Percentiles rank a stretch among this genome's conserved stretches.
Evolutionary conservation across 2,329 filamentous ascomycete species (phyloP).

Genomic region (Huntiella bhutanensis): DNA sequence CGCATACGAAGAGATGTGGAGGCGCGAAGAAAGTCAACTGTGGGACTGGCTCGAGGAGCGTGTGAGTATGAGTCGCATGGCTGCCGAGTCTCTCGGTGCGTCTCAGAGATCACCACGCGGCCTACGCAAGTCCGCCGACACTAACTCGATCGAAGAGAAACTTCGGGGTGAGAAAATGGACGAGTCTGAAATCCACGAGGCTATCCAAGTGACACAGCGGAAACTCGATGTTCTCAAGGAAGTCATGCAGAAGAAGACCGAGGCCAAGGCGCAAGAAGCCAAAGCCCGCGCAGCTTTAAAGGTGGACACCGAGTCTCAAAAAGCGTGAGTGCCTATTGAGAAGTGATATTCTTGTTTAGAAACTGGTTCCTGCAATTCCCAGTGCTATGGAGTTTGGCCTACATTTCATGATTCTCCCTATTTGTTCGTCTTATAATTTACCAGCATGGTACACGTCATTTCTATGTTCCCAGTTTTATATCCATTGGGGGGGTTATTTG

Average conservation of each 20-base stretch:
- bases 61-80: slow-evolving; percentile 47
- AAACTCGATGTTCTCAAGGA: slow-evolving; percentile 58
- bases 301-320: background rate
- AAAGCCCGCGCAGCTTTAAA: background rate
- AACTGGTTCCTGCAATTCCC: no score
- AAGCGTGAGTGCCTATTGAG: background rate
- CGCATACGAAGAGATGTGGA: slow-evolving; percentile 89
- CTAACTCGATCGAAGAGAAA: slow-evolving; percentile 40
- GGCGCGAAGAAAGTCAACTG: slow-evolving; percentile 65
- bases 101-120: background rate
- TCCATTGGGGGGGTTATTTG: no score
- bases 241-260: slow-evolving; percentile 43
- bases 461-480: no score
- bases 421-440: no score
- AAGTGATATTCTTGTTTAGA: no score
- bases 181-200: slow-evolving; percentile 56
- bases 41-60: slow-evolving; percentile 91
- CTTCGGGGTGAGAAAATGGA: slow-evolving; percentile 43
- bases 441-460: no score
- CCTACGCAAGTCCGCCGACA: slow-evolving; percentile 30
- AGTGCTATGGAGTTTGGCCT: no score
- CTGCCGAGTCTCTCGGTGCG: slow-evolving; percentile 15
- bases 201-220: slow-evolving; percentile 73
- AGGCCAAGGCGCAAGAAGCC: background rate
- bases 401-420: no score